Evolutionary conservation across 192 early-diverging fungal species (phyloP), one percentile per base, ranked within the genome.

Genomic region (Cladochytrium replicatum): DNA sequence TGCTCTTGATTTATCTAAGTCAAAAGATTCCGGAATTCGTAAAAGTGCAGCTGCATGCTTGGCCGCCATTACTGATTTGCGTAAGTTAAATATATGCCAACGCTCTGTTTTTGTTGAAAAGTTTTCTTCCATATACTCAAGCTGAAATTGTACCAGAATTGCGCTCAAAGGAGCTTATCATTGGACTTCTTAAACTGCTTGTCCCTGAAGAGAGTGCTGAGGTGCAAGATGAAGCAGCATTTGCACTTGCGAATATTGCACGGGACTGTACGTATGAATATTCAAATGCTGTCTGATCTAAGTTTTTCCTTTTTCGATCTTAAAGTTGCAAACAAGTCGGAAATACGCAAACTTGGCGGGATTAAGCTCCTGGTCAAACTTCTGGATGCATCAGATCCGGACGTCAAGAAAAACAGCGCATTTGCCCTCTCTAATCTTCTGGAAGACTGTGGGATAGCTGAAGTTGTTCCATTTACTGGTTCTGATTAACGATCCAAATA

Each of bases 141-240:
- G 67, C 17, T 32, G 75, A 77, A 29, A 48, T 74, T 27, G 64
- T 68, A 48, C 55, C 55, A 2, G 71, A 77, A 25, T 64, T 77
- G 57, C 43, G 70, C 27, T 46, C 54, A 43, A 43, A 38, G 41
- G 68, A 77, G 22, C 53, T 77, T 9, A 55, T 74, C 4, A 46
- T 60, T 22, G 40, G 53, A 9, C 40, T 77, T 22, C 61, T 77
- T 24, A 24, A 34, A 6, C 46, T 75, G 0, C 49, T 74, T 6
- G 30, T 22, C 1, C 21, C 44, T 6, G 66, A 74, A 19, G 66
- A 77, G 52, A 37, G 54, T 3, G 59, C 63, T 1, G 75, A 77
- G 51, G 66, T 75, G 13, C 66, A 67, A 41, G 75, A 77, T 37
- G 75, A 77, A 34, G 75, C 75, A 4, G 71, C 75, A 3, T 69